Base-by-base conservation (phyloP, 352 stramenopile species). In the Globisporangium carolinianum region DNA sequence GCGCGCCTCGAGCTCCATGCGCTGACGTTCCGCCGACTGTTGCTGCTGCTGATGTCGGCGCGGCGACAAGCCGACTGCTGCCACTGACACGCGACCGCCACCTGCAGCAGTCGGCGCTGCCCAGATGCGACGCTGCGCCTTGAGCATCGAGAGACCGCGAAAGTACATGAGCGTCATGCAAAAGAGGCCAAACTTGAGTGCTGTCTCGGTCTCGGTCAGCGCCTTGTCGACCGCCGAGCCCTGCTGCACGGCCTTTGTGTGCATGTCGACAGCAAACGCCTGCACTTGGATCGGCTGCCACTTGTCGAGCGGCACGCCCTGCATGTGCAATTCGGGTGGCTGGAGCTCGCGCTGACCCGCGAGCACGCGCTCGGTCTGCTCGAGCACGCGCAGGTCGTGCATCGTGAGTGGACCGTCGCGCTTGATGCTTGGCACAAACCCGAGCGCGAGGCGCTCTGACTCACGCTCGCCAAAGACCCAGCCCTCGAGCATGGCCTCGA, bases 121-220 rank as follows among this genome's bases (percentile, higher is more conserved):
- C 87, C 86, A 97, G 9, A 79, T 65, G 2, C 64, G 70, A 49
- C 93, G 85, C 61, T 98, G 88, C 39, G 91, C 82, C 55, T 84
- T 83, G 11, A 98, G 70, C 55, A 96, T 61, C 11, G 87, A 88
- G 53, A 97, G 73, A 4, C 87, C 90, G 47, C 91, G 79, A 54
- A 98, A 98, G 70, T 98, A 98, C 92, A 97, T 97, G 47, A 98
- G 79, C 39, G 92, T 97, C 67, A 98, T 86, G 68, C 76, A 97
- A 62, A 98, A 98, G 17, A 98, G 64, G 10, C 91, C 95, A 62
- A 98, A 98, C 37, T 94, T 96, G n/a, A 98, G 78, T n/a, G 86
- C 96, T 14, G 79, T 79, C 70, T 98, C 93, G 14, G 91, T 95
- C 58, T 94, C 86, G 10, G 75, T 80, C 42, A 94, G 76, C 53